Conservation (phyloP, 768 basidiomycete species). For the Inosperma sp. region DNA sequence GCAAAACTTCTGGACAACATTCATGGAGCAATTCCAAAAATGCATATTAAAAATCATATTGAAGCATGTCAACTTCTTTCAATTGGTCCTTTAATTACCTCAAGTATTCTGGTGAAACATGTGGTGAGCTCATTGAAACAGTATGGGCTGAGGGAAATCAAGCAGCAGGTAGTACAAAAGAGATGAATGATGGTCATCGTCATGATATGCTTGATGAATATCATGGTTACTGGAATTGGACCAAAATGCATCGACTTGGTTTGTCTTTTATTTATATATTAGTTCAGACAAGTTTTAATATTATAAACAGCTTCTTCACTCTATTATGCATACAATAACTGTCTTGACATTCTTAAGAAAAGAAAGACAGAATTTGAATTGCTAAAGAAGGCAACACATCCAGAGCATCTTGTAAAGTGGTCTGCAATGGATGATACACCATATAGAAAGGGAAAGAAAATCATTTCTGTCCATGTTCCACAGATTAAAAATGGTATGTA, state of each 20-base stretch:
- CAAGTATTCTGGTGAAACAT: constrained; percentile 20
- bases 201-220: constrained; percentile 29
- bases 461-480: constrained; percentile 8
- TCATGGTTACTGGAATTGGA: constrained; percentile 25
- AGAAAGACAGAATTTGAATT: constrained; percentile 1
- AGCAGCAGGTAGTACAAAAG: constrained; percentile 25
- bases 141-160: constrained; percentile 25
- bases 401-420: constrained; percentile 7
- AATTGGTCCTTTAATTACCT: constrained; percentile 27
- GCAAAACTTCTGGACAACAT: constrained; percentile 13
- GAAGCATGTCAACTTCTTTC: constrained; percentile 19
- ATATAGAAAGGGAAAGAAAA: background rate
- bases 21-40: constrained; percentile 25
- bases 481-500: constrained; percentile 1
- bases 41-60: constrained; percentile 27
- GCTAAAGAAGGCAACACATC: background rate
- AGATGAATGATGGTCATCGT: constrained; percentile 28
- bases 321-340: background rate
- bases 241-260: constrained; percentile 24
- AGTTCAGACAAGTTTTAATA: background rate
- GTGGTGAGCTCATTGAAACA: constrained; percentile 29
- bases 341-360: constrained; percentile 6
- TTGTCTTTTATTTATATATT: background rate
- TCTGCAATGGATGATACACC: constrained; percentile 8
- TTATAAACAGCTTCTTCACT: constrained; percentile 4